These are phyloP conservation scores for Pichia sp. DNA, from an alignment of 1,139 yeast genomes.

Conservation along the genomic window DNA sequence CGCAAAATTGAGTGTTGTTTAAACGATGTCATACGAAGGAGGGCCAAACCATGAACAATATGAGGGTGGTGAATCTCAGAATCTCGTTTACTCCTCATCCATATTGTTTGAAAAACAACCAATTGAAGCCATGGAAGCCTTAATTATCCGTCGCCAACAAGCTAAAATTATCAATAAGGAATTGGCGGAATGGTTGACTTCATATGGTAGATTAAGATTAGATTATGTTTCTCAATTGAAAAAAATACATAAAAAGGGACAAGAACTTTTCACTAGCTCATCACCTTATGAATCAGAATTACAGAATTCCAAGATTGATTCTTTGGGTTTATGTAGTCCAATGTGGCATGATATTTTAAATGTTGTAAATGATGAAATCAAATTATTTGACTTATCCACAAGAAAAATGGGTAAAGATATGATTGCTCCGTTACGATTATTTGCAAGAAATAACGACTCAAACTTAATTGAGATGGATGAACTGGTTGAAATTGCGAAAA, in stretches of 20 bases:
- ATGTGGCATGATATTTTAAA: conserved; percentile 52
- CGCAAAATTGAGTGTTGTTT: no score
- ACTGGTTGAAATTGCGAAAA: conserved; percentile 31
- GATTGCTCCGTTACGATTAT: conserved; percentile 44
- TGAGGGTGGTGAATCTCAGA: conserved; percentile 14
- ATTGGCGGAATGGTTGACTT: conserved; percentile 48
- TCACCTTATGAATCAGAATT: conserved; percentile 15
- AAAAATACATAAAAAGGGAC: conserved; percentile 38
- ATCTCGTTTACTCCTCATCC: conserved; percentile 33
- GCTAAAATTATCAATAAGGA: conserved; percentile 39
- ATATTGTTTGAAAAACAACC: conserved; percentile 38
- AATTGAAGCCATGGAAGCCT: conserved; percentile 39
- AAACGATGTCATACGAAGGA: no score
- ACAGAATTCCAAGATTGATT: conserved; percentile 34
- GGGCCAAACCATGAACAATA: no score
- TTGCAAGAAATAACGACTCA: conserved; percentile 47
- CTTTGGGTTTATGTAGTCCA: conserved; percentile 46
- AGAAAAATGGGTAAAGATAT: conserved; percentile 48
- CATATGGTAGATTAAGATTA: conserved; percentile 40
- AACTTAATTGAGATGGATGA: conserved; percentile 36
- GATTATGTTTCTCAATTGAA: conserved; percentile 44
- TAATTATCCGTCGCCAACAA: conserved; percentile 37
- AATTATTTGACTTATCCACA: conserved; percentile 43
- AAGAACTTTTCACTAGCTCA: conserved; percentile 26
- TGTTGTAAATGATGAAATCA: conserved; percentile 45